These are phyloP conservation scores for Penicillium turbatum DNA, from an alignment of 495 filamentous ascomycete genomes.

Conservation along the genomic window DNA sequence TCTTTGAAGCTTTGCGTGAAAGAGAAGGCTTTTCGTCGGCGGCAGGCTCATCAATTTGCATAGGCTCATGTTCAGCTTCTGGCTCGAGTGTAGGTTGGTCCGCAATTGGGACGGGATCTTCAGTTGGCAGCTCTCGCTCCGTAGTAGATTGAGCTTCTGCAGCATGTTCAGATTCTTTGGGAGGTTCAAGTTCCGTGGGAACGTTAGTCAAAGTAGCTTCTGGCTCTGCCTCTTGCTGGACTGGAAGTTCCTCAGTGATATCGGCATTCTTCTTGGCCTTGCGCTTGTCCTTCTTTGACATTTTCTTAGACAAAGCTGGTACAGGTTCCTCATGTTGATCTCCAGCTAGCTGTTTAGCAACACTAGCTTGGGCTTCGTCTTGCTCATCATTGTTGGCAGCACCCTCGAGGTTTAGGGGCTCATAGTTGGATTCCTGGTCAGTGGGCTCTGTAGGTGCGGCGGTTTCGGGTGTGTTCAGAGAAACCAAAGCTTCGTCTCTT, in stretches of 20 bases:
- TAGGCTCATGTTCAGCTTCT: constrained; percentile 1
- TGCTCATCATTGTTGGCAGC: background rate
- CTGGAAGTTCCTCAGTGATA: background rate
- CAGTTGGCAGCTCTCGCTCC: constrained; percentile 4
- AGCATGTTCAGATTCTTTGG: background rate
- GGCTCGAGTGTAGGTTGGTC: constrained; percentile 5
- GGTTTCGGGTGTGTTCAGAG: constrained; percentile 13
- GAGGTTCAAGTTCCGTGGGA: background rate
- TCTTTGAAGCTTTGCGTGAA: constrained; percentile 28
- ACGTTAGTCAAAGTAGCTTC: background rate
- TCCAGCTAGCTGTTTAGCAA: constrained; percentile 3
- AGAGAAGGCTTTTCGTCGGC: constrained; percentile 11
- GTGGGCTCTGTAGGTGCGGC: background rate
- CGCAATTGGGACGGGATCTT: background rate
- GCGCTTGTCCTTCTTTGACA: constrained; percentile 40
- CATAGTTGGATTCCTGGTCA: background rate
- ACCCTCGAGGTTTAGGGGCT: background rate
- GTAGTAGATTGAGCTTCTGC: background rate
- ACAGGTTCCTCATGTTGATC: constrained; percentile 7
- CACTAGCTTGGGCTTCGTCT: background rate
- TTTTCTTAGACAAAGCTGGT: constrained; percentile 22
- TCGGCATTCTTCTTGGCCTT: constrained; percentile 28
- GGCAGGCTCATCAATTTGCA: background rate
- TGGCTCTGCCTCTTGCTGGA: constrained; percentile 5
- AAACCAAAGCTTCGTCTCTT: constrained; percentile 1